Conservation (phyloP, 495 filamentous ascomycete genomes). For the Aspergillus leporis region DNA sequence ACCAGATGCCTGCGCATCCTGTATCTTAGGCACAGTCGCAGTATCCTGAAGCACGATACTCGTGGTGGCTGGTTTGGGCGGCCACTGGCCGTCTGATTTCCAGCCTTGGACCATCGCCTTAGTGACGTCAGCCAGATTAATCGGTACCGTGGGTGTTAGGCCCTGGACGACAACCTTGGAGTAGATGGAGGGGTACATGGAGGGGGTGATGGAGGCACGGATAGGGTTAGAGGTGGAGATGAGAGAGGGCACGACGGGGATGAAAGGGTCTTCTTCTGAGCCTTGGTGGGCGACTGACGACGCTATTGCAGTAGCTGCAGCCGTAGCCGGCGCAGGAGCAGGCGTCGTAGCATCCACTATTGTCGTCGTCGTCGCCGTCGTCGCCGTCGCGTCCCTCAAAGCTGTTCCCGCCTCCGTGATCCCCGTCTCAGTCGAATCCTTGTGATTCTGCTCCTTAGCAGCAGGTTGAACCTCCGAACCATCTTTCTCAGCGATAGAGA, state of each 20-base stretch:
- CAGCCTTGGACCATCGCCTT: conserved; percentile 85
- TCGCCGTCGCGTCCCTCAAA: background rate
- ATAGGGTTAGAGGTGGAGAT: conserved; percentile 69
- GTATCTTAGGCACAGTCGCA: conserved; percentile 24
- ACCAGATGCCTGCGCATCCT: conserved; percentile 13
- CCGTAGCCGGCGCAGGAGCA: conserved; percentile 6
- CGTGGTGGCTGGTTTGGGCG: conserved; percentile 57
- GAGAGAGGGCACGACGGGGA: conserved; percentile 65
- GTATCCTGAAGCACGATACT: conserved; percentile 37
- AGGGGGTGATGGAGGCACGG: conserved; percentile 68
- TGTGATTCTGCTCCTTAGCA: conserved; percentile 19
- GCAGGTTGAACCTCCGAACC: conserved; percentile 22
- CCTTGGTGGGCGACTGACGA: conserved; percentile 5
- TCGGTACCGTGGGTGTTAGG: conserved; percentile 77
- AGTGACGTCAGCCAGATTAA: conserved; percentile 80
- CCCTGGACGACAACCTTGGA: conserved; percentile 78
- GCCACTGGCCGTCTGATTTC: conserved; percentile 95
- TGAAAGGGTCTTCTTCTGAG: conserved; percentile 45
- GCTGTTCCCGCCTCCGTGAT: conserved; percentile 35
- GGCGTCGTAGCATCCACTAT: conserved; percentile 7
- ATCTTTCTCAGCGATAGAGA: conserved; percentile 29
- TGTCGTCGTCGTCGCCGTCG: background rate
- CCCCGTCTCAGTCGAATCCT: conserved; percentile 32
- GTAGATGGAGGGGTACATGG: conserved; percentile 81
- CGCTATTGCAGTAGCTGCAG: conserved; percentile 4